Base-by-base conservation (phyloP, 306 rosid genomes). In the Prinsepia uniflora region DNA sequence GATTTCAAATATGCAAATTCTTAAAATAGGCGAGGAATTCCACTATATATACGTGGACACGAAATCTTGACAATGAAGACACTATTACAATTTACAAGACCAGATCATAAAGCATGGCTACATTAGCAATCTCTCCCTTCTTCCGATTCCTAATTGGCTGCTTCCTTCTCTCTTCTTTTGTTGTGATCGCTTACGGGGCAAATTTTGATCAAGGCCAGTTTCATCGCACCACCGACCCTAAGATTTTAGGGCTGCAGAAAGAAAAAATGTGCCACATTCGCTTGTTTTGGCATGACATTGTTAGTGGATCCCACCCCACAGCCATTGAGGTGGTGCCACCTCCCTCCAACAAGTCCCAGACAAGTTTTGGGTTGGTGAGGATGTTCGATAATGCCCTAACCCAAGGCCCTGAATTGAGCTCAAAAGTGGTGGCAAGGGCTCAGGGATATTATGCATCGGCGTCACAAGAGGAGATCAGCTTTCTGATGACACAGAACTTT, bases 401-500 rank as follows among this genome's bases (percentile, higher is more conserved):
- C 6, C 14, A 42, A 24, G 74, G 78, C 4, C 74, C 76, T 1
- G 62, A 79, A 15, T 14, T 65, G 52, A 70, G 76, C 66, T 81
- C 86, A 3, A 60, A 67, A 10, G 17, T 81, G 42, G 13, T 76
- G 5, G 88, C 76, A 10, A 75, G 65, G 57, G 83, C 83, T 3
- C 85, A 84, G 20, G 85, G 88, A 22, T 63, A 42, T 42, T 8
- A 81, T 24, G 65, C 77, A 4, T 46, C 42, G 0, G 72, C 80
- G 0, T 56, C 84, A 0, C 82, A 84, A 6, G 24, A 65, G 10
- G 78, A 81, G 14, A 1, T 81, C 13, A 72, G 68, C 3, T 41
- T 84, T n/a, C 17, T 87, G 44, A 82, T 89, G 90, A 89, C 80
- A 1, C 78, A 84, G 89, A 91, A 89, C 40, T 87, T 91, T 13